These are phyloP conservation scores for Cotoneaster glaucophyllus DNA, from an alignment of 306 rosid genomes.

Conservation along the genomic window DNA sequence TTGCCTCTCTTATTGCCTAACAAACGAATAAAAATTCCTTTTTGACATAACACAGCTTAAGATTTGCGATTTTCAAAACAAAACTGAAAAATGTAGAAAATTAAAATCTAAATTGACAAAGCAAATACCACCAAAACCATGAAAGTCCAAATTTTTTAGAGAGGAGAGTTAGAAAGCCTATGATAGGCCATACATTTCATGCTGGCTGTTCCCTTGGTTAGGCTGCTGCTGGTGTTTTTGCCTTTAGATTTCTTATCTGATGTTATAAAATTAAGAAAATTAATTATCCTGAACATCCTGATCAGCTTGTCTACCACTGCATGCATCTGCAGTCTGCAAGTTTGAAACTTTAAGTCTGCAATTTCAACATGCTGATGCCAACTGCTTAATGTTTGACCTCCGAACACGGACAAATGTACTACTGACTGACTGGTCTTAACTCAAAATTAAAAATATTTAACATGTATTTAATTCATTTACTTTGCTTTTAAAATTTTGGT, in stretches of 20 bases:
- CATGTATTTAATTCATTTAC: neutral
- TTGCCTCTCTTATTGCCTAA: no score
- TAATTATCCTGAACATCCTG: conserved; percentile 4
- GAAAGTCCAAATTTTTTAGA: neutral
- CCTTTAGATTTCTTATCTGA: neutral
- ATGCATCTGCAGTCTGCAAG: neutral
- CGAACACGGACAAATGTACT: neutral
- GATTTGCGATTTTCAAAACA: neutral
- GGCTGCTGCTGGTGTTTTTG: neutral
- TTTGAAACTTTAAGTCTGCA: conserved; percentile 1
- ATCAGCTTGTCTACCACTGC: neutral
- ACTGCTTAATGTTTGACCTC: conserved; percentile 14
- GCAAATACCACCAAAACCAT: neutral
- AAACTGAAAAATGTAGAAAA: neutral
- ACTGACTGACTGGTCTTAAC: neutral
- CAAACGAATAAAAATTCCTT: no score
- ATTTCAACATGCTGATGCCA: conserved; percentile 4
- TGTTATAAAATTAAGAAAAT: neutral
- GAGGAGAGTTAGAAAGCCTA: neutral
- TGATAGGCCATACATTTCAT: neutral
- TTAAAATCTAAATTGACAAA: neutral
- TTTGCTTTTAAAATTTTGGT: neutral
- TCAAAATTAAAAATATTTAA: neutral
- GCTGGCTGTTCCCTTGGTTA: neutral
- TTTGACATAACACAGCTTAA: neutral